Base-by-base conservation (phyloP, 2,329 filamentous ascomycete genomes). In the Cadophora sp. region DNA sequence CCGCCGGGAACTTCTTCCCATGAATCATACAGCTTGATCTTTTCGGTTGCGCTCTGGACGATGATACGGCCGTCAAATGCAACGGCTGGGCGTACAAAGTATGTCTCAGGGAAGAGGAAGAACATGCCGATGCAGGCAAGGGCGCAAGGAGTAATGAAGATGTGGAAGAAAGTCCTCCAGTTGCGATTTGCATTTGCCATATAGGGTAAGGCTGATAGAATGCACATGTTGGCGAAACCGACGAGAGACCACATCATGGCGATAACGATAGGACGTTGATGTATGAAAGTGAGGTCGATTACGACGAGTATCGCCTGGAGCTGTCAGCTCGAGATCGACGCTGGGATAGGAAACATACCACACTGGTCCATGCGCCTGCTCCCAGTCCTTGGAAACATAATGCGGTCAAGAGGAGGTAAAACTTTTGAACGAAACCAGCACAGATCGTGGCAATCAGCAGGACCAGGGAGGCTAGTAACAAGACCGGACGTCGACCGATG, bases 281-380 rank as follows among this genome's bases (percentile, higher is more conserved):
- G 62, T 26, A 72, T 70, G 58, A 70, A 72, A 19, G 68, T 70
- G 19, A 70, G 40, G 26, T 70, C 70, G 26, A 70, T 68, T 2
- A 64, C 24, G 48, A 72, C 66, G 27, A 68, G 64, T 16, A 66
- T 46, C 6, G 48, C 26, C 71, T 73, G 9, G 4, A 16, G 1
- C 1, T 37, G 50, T 72, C 43, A 72, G 67, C 4, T 19, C 27
- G 40, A 1, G 0, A 4, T 48, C 19, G 9, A 22, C 11, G 2
- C n/a, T 5, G 12, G 19, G 11, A 9, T 19, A 43, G 4, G 27
- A 3, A 2, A 71, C 67, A 46, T 53, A 71, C 71, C 37, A 60
- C 26, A 27, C 69, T 71, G 2, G 62, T 64, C 22, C 22, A 34
- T 2, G 69, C 31, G 8, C 71, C 71, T 26, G 59, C 63, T 40